Conservation (phyloP, 2,329 filamentous ascomycete genomes). For the Fusarium concolor region DNA sequence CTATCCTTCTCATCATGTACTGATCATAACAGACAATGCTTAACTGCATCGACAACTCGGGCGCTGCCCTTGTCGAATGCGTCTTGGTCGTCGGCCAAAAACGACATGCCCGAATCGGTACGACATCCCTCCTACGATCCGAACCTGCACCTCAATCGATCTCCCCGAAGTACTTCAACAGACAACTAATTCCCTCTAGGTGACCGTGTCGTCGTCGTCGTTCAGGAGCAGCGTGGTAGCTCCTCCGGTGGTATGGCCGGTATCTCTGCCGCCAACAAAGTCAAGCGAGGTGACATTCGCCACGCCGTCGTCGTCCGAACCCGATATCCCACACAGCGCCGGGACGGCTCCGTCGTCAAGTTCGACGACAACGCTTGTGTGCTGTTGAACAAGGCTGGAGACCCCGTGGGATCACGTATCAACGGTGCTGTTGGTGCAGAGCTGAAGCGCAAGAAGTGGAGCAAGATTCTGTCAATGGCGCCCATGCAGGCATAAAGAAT, state of each 20-base stretch:
- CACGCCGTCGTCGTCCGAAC: conserved; percentile 97
- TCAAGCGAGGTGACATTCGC: conserved; percentile 94
- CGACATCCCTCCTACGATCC: conserved; percentile 41
- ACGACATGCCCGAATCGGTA: conserved; percentile 88
- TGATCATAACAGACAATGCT: conserved; percentile 79
- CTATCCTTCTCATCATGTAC: not conserved
- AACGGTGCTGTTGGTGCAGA: conserved; percentile 93
- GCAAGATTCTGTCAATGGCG: conserved; percentile 96
- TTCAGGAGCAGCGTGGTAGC: conserved; percentile 92
- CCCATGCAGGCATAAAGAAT: conserved; percentile 69
- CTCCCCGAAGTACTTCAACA: not conserved
- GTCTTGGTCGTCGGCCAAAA: conserved; percentile 93
- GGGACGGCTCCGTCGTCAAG: conserved; percentile 88
- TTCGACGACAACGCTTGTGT: conserved; percentile 99
- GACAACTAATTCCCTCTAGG: conserved; percentile 63
- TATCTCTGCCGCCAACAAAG: conserved; percentile 84
- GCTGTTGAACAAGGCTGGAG: conserved; percentile 94
- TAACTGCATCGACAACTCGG: conserved; percentile 99
- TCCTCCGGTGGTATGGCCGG: conserved; percentile 78
- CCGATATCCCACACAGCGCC: conserved; percentile 84
- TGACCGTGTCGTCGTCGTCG: conserved; percentile 96
- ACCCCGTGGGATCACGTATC: conserved; percentile 92
- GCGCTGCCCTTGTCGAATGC: conserved; percentile 96
- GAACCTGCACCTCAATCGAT: not conserved
- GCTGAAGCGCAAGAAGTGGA: conserved; percentile 93